Conservation (phyloP, 805 yeast species). For the Pichia nanzhaoensis region DNA sequence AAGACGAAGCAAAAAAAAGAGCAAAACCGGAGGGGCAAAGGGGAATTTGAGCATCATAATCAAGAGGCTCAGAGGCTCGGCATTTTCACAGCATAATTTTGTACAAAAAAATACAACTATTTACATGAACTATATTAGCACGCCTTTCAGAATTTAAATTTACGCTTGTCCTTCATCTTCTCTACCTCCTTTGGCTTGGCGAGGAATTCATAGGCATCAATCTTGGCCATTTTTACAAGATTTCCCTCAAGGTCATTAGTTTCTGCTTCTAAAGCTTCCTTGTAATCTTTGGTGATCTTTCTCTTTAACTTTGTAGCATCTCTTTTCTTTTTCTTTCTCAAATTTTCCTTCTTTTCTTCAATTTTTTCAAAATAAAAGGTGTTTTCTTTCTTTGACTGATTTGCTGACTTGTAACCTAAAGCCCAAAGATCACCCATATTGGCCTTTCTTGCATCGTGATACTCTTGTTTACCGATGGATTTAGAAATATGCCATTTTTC, state of each 20-base stretch:
- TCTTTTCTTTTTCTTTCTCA: conserved; percentile 21
- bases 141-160: conserved; percentile 13
- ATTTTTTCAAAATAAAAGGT: conserved; percentile 27
- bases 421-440: conserved; percentile 87
- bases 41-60: neutral
- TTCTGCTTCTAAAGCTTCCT: conserved; percentile 20
- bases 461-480: conserved; percentile 63
- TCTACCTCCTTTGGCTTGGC: conserved; percentile 24
- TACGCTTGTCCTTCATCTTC: conserved; percentile 18
- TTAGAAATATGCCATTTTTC: conserved; percentile 88
- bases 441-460: conserved; percentile 87
- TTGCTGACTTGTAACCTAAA: conserved; percentile 50
- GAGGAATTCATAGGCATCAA: conserved; percentile 25
- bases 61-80: neutral
- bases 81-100: neutral
- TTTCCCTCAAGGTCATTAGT: conserved; percentile 20
- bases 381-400: conserved; percentile 31
- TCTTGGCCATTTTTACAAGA: conserved; percentile 20
- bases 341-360: conserved; percentile 29
- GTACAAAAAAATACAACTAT: neutral
- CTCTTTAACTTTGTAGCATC: conserved; percentile 22
- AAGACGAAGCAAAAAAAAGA: neutral
- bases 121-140: no score
- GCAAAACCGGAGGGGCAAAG: neutral
- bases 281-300: conserved; percentile 21